Evolutionary conservation across 345 rosid genomes (phyloP).

Genomic region (Psidium friedrichsthalianum): DNA sequence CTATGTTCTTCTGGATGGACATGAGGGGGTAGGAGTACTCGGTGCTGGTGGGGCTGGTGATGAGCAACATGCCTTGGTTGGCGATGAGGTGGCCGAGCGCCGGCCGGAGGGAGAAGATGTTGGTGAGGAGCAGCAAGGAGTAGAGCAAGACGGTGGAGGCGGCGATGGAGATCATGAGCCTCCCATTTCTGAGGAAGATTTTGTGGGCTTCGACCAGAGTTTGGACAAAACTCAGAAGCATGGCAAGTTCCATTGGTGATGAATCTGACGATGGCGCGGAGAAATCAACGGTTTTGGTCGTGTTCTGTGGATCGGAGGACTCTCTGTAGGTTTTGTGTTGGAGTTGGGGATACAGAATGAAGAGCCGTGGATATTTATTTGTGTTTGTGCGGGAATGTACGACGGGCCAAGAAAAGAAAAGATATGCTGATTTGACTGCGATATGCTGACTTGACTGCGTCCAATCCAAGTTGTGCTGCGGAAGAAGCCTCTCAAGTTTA

Average conservation of each 20-base stretch:
- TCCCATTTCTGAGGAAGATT: constrained; percentile 26
- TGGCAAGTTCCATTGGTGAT: neutral
- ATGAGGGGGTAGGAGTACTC: constrained; percentile 12
- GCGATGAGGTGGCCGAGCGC: constrained; percentile 9
- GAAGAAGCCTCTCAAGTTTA: no score
- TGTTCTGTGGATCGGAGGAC: neutral
- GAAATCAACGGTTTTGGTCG: neutral
- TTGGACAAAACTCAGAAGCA: constrained; percentile 6
- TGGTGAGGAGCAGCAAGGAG: constrained; percentile 12
- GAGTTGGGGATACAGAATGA: neutral
- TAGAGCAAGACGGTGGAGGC: constrained; percentile 9
- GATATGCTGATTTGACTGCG: no score
- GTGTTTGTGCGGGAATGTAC: neutral
- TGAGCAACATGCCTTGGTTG: constrained; percentile 8
- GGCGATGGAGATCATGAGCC: constrained; percentile 25
- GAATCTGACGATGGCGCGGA: neutral
- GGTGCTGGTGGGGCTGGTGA: constrained; percentile 11
- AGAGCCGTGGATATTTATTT: neutral
- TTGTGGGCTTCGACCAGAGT: constrained; percentile 26
- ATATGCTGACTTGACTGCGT: no score
- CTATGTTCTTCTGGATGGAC: constrained; percentile 7
- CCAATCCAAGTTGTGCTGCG: no score
- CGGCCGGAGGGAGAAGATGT: constrained; percentile 15
- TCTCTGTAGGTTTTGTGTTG: neutral
- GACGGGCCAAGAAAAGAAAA: neutral